phyloP scores from a whole-genome alignment of 2,329 filamentous ascomycete species.

The Aspergillus novofumigatus region DNA sequence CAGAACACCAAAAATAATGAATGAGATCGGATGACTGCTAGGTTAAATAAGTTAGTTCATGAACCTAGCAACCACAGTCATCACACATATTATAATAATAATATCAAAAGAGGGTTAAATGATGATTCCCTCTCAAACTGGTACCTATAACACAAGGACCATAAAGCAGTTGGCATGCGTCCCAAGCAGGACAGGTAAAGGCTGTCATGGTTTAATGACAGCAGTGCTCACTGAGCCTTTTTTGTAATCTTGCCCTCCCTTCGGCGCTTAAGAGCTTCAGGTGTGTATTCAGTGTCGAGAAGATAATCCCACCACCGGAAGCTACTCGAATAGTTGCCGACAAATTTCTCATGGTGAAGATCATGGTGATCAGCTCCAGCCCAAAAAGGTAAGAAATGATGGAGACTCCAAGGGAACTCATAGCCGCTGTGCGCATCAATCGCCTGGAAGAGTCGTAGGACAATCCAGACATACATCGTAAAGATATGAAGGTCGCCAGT shows the following conservation, averaged over 20 bases:
- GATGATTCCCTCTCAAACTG: not conserved
- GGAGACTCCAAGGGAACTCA: slow-evolving; percentile 96
- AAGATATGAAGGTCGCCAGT: slow-evolving; percentile 88
- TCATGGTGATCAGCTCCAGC: slow-evolving; percentile 96
- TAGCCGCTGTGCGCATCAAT: slow-evolving; percentile 97
- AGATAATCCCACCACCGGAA: slow-evolving; percentile 99
- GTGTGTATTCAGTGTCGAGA: slow-evolving; percentile 88
- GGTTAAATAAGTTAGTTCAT: not conserved
- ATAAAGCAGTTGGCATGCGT: not conserved
- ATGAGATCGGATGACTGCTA: not conserved
- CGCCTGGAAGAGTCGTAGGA: slow-evolving; percentile 88
- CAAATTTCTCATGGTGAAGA: slow-evolving; percentile 95
- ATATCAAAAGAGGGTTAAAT: not conserved
- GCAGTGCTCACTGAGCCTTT: slow-evolving; percentile 23
- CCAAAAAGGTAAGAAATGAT: slow-evolving; percentile 96
- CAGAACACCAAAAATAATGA: not conserved
- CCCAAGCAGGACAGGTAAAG: not conserved
- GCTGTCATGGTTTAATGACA: not conserved
- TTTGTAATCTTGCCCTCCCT: slow-evolving; percentile 53
- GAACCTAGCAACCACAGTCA: not conserved
- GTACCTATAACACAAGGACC: not conserved
- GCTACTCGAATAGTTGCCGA: slow-evolving; percentile 95
- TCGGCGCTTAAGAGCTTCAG: slow-evolving; percentile 78
- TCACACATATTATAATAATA: not conserved
- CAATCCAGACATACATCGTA: slow-evolving; percentile 98